These are phyloP conservation scores for Quercus glauca DNA, from an alignment of 306 rosid genomes.

Conservation along the genomic window DNA sequence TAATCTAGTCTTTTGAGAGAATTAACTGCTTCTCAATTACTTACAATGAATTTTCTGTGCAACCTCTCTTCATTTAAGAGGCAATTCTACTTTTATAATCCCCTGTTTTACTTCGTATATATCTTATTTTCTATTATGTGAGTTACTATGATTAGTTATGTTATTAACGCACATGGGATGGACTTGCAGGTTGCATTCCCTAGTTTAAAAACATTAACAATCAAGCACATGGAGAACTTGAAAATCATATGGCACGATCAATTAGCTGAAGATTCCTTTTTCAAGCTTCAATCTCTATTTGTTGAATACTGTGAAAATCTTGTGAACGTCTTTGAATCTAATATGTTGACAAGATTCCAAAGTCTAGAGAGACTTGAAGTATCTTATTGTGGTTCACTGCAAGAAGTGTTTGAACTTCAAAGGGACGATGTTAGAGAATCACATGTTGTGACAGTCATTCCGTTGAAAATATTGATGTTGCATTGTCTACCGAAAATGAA, in stretches of 20 bases:
- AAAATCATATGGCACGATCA: not conserved
- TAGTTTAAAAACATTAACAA: not conserved
- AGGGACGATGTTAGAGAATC: not conserved
- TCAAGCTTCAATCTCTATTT: not conserved
- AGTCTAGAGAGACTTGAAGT: not conserved
- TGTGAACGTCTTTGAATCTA: not conserved
- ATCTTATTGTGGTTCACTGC: not conserved
- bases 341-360: not conserved
- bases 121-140: accelerated
- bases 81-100: not conserved
- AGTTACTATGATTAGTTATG: not conserved
- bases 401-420: not conserved
- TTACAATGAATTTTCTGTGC: too few species aligned
- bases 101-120: not conserved
- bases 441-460: not conserved
- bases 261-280: not conserved
- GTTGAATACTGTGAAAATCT: not conserved
- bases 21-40: too few species aligned
- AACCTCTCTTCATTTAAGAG: too few species aligned
- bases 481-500: slow-evolving; percentile 22
- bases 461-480: slow-evolving; percentile 8
- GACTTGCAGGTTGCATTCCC: slow-evolving; percentile 9
- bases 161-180: not conserved
- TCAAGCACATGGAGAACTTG: not conserved
- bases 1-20: too few species aligned